phyloP scores from a whole-genome alignment of 2,329 filamentous ascomycete genomes.

The Seiridium cupressi region DNA sequence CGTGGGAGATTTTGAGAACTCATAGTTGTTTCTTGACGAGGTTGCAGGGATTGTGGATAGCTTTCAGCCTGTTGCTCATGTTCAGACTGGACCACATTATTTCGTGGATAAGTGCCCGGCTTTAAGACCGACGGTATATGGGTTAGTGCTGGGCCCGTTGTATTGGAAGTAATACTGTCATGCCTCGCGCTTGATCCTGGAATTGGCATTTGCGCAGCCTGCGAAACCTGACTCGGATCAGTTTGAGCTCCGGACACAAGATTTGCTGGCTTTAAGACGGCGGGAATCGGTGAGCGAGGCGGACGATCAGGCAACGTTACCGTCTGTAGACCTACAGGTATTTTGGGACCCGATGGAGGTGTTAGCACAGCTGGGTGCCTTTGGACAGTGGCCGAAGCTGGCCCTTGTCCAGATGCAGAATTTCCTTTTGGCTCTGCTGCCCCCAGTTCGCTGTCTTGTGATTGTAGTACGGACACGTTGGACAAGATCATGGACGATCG shows the following conservation, averaged over 20 bases:
- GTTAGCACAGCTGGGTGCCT: conserved; percentile 14
- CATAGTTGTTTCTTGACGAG: too few relatives aligned
- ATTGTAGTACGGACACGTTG: conserved; percentile 21
- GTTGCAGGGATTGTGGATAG: background rate
- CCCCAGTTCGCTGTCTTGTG: conserved; percentile 24
- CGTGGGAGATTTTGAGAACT: too few relatives aligned
- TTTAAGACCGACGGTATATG: too few relatives aligned
- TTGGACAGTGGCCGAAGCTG: conserved; percentile 4
- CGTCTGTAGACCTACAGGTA: background rate
- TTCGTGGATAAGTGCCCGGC: background rate
- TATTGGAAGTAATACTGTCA: background rate
- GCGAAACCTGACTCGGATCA: background rate
- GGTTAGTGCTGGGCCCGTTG: background rate
- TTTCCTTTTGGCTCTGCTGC: conserved; percentile 15
- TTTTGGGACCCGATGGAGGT: conserved; percentile 15
- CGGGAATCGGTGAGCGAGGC: conserved; percentile 3
- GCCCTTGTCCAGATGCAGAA: conserved; percentile 12
- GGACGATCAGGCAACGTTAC: background rate
- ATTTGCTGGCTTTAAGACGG: background rate
- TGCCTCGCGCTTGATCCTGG: background rate
- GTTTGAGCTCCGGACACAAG: background rate
- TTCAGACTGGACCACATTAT: background rate
- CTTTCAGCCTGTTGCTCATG: background rate
- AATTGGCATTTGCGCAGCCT: background rate
- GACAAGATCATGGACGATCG: conserved; percentile 15